phyloP scores from a whole-genome alignment of 371 early-diverging fungal species.

The Mortierella sp. region DNA sequence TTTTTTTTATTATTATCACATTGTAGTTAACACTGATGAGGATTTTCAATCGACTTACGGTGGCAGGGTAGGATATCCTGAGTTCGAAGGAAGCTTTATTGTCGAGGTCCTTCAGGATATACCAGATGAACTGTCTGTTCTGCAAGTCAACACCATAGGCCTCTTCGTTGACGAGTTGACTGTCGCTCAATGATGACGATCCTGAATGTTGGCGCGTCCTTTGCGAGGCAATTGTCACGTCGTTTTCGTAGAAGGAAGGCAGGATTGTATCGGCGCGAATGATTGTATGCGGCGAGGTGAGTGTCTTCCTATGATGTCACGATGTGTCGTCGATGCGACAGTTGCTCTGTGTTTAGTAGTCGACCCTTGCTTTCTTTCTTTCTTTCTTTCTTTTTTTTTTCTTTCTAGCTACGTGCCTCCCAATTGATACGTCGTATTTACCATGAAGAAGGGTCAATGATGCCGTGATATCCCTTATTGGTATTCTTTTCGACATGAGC shows the following conservation, averaged over 20 bases:
- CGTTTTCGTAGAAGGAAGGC: conserved; percentile 27
- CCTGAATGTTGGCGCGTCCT: background rate
- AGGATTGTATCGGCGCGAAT: conserved; percentile 30
- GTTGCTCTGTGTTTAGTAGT: background rate
- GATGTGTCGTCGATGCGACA: too few species aligned
- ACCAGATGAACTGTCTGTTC: conserved; percentile 44
- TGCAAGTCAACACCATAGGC: conserved; percentile 14
- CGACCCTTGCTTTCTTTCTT: background rate
- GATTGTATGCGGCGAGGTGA: conserved; percentile 37
- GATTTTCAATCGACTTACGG: conserved; percentile 21
- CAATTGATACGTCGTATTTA: background rate
- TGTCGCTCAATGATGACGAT: background rate
- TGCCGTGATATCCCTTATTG: background rate
- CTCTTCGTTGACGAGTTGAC: conserved; percentile 3
- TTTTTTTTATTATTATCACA: background rate
- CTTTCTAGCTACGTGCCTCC: too few species aligned
- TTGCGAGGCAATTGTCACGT: conserved; percentile 18
- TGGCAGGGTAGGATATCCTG: conserved; percentile 51
- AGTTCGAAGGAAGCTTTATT: conserved; percentile 39
- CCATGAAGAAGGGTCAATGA: conserved; percentile 26
- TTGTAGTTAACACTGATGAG: background rate
- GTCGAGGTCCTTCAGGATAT: conserved; percentile 31
- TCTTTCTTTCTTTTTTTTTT: too few species aligned
- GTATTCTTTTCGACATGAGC: background rate
- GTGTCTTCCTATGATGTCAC: conserved; percentile 22